Percentiles rank a stretch among this genome's conserved stretches.
Evolutionary conservation across 108 stramenopile genomes (phyloP).

Genomic region (Fragilaria radians): DNA sequence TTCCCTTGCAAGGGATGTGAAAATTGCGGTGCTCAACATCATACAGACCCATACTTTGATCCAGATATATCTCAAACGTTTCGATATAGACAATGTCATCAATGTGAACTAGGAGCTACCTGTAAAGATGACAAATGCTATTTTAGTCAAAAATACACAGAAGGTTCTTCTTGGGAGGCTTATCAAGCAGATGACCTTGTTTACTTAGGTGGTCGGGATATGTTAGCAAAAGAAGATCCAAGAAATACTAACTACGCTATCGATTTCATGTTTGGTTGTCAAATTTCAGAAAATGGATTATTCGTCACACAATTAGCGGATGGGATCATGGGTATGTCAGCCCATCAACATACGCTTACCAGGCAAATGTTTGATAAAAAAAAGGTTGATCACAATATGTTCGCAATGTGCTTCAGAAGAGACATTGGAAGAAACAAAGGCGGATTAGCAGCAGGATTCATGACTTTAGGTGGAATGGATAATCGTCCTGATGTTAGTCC

Average conservation of each 20-base stretch:
- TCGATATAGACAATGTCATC: constrained; percentile 12
- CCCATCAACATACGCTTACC: constrained; percentile 38
- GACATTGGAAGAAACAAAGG: constrained; percentile 25
- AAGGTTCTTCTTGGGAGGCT: constrained; percentile 60
- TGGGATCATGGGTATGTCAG: constrained; percentile 82
- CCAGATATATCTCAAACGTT: constrained; percentile 25
- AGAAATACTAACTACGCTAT: constrained; percentile 23
- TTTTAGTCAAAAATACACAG: constrained; percentile 31
- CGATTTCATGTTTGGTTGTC: constrained; percentile 88
- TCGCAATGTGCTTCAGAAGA: constrained; percentile 57
- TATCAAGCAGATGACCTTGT: constrained; percentile 37
- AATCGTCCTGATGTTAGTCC: constrained; percentile 60
- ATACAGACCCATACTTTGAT: constrained; percentile 61
- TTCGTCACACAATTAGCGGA: constrained; percentile 87
- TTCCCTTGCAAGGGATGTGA: constrained; percentile 84
- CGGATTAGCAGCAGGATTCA: constrained; percentile 59
- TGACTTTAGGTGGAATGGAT: constrained; percentile 88
- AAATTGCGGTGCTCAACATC: constrained; percentile 59
- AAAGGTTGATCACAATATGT: constrained; percentile 31
- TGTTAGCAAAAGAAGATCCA: constrained; percentile 9
- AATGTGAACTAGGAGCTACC: constrained; percentile 22
- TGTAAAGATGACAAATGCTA: constrained; percentile 15
- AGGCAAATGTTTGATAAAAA: constrained; percentile 44
- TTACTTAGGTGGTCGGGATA: constrained; percentile 40
- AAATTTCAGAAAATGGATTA: constrained; percentile 70